phyloP scores from a whole-genome alignment of 2,329 filamentous ascomycete species.

The Aspergillus oerlinghausenensis region DNA sequence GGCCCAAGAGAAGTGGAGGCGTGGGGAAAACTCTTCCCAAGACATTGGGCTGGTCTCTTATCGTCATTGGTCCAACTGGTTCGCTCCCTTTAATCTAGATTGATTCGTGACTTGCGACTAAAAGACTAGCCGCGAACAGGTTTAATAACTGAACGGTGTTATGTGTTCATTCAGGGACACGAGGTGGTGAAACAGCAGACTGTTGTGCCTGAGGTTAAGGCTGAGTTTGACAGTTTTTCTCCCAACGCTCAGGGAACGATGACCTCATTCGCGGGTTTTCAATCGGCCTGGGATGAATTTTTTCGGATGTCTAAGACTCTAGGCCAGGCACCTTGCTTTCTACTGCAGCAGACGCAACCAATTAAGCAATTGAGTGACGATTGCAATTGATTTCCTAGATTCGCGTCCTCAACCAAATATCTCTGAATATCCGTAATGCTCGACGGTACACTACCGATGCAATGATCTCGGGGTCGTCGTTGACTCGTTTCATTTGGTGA shows the following conservation, averaged over 20 bases:
- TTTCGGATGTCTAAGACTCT: neutral
- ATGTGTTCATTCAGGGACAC: neutral
- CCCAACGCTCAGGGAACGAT: neutral
- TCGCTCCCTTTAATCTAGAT: neutral
- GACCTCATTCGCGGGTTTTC: neutral
- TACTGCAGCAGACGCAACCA: neutral
- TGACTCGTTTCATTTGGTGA: neutral
- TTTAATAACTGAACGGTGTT: neutral
- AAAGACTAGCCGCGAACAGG: neutral
- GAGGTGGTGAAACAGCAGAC: neutral
- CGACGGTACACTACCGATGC: neutral
- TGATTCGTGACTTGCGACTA: neutral
- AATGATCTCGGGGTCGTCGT: neutral
- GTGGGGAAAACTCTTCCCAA: conserved; percentile 12
- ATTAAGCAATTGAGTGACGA: neutral
- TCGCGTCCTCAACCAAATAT: neutral
- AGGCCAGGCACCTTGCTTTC: neutral
- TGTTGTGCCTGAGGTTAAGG: neutral
- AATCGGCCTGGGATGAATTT: neutral
- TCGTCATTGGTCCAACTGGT: neutral
- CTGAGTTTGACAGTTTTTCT: neutral
- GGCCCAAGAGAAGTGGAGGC: conserved; percentile 12
- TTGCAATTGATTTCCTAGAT: neutral
- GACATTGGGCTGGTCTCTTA: neutral
- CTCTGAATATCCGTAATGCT: neutral